Evolutionary conservation across 305 asterid genomes (phyloP), one percentile per base, ranked within the genome.

Genomic region (Plantago coronopus): DNA sequence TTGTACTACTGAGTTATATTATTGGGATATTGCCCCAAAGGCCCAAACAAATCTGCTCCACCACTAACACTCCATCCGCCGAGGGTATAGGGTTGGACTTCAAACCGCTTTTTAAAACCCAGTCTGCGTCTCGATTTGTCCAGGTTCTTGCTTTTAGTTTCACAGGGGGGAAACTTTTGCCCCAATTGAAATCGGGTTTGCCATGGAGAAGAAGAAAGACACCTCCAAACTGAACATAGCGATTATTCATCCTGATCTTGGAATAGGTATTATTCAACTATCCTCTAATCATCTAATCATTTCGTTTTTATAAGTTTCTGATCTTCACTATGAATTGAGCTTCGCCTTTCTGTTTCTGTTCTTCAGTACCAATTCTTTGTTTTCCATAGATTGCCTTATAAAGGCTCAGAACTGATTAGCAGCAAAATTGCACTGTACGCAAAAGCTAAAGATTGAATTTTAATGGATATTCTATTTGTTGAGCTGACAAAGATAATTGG

Each of bases 181-280:
- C 43, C 43, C 43, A 38, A 38, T 38, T 38, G 15, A 38, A 10
- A 38, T 11, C 15, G 10, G 42, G 42, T 7, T 0, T 38, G 61
- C 65, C 59, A 84, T 81, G 95, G 86, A 63, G 69, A 72, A 57
- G 69, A 72, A 57, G 25, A 68, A 75, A 46, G 79, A 69, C 44
- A 64, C 57, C 72, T 78, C 88, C 0, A 84, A 77, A 71, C 65
- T 85, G 71, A 89, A 76, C 23, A 77, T 89, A 38, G 97, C 95
- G 13, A 81, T 87, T 56, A 81, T 89, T 63, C 97, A 87, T 65
- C 97, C 97, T 12, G 95, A 89, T 83, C 97, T 89, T 61, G 97
- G 95, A 71, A 87, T 89, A 63, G 95, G 95, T 84, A 74, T 66
- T 5, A 60, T 42, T 63, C 7, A 34, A 58, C 55, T 49, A 23